Evolutionary conservation across 306 rosid species (phyloP), one percentile per base, ranked within the genome.

Genomic region (Abrus pulchellus): DNA sequence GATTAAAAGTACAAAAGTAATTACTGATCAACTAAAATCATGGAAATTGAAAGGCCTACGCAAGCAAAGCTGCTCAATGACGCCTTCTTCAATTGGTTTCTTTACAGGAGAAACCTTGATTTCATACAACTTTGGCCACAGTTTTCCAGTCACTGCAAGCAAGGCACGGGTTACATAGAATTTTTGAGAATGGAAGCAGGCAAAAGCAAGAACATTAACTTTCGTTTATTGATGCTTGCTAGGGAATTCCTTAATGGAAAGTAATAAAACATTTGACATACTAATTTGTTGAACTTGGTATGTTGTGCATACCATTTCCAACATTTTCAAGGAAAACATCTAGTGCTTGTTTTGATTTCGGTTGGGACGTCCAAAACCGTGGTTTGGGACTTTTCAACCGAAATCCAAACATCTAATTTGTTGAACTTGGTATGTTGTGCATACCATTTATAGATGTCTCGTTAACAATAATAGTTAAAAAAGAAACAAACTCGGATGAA

Each of bases 101-200:
- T 86, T 75, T 20, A 84, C 40, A 2, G 89, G 92, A 57, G 54
- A 56, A 80, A 91, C 64, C 84, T 89, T 87, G 79, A 92, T 86
- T 87, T 94, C 97, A 76, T 77, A 92, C 40, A 94, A 86, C 88
- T 87, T 89, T 20, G 98, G 97, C 98, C 98, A 94, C 13, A 87
- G 75, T 87, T 94, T 94, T 78, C 98, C 97, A 0, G 98, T 94
- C 79, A 94, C 98, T 94, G 92, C 81, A 82, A 78, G 29, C 41
- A 85, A 71, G 43, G 38, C 66, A 54, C n/a, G 54, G 2, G 30
- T 80, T 45, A 45, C 43, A 81, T 54, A 62, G 74, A 48, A 40
- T 62, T 54, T 7, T 36, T 32, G 63, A 41, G 33, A 56, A 72
- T 33, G 71, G 14, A 10, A 12, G 41, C 12, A 70, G 53, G 38